Evolutionary conservation across 441 rosid genomes (phyloP).

Genomic region (Adansonia gregorii): DNA sequence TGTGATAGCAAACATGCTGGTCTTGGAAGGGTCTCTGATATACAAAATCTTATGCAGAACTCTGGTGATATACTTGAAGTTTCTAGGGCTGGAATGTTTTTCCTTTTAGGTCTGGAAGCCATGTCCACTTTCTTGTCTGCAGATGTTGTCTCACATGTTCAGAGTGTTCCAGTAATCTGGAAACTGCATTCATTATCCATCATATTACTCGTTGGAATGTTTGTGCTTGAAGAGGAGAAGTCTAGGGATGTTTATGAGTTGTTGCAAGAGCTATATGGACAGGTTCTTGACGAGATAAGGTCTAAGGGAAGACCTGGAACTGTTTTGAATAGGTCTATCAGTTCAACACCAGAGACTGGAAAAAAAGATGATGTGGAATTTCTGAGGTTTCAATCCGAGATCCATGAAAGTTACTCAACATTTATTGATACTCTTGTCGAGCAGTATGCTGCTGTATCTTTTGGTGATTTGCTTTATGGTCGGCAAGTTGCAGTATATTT

Average conservation of each 20-base stretch:
- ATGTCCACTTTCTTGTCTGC: slow-evolving; percentile 47
- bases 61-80: slow-evolving; percentile 49
- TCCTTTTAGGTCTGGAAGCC: slow-evolving; percentile 80
- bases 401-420: slow-evolving; percentile 76
- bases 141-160: slow-evolving; percentile 52
- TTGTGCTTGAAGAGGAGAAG: slow-evolving; percentile 68
- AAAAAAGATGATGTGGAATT: slow-evolving; percentile 36
- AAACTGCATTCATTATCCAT: slow-evolving; percentile 84
- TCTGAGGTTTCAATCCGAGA: slow-evolving; percentile 71
- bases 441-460: slow-evolving; percentile 84
- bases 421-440: slow-evolving; percentile 81
- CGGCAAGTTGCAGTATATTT: slow-evolving; percentile 81
- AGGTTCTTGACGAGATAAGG: slow-evolving; percentile 58
- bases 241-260: slow-evolving; percentile 62
- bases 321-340: slow-evolving; percentile 25
- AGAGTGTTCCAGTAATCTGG: slow-evolving; percentile 66
- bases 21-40: slow-evolving; percentile 34
- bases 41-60: slow-evolving; percentile 33
- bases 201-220: slow-evolving; percentile 71
- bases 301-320: slow-evolving; percentile 26
- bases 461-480: slow-evolving; percentile 76
- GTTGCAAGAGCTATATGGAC: slow-evolving; percentile 78
- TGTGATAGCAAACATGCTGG: slow-evolving; percentile 40
- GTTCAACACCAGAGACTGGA: slow-evolving; percentile 29
- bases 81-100: slow-evolving; percentile 80